phyloP scores from a whole-genome alignment of 2,329 filamentous ascomycete genomes.

The Alternaria panax region DNA sequence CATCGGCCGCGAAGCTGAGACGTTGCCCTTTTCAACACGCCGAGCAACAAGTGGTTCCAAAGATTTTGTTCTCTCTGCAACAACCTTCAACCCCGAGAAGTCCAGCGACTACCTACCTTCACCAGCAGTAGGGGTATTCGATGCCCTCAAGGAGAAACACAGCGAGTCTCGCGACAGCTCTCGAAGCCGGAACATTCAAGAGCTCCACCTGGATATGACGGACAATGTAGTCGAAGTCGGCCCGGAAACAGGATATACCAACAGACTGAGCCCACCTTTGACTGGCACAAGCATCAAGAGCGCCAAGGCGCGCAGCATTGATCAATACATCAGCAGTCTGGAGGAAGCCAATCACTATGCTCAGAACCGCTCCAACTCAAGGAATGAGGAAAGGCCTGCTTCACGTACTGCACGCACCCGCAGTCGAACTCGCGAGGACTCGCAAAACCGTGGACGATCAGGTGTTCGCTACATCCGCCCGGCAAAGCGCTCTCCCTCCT shows the following conservation, averaged over 20 bases:
- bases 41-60: conserved; percentile 64
- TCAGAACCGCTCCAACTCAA: conserved; percentile 48
- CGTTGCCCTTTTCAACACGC: conserved; percentile 46
- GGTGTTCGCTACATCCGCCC: conserved; percentile 73
- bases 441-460: conserved; percentile 74
- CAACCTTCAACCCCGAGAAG: conserved; percentile 44
- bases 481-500: conserved; percentile 86
- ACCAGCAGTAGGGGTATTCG: conserved; percentile 70
- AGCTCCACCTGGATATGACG: conserved; percentile 62
- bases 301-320: conserved; percentile 70
- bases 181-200: conserved; percentile 78
- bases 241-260: conserved; percentile 55
- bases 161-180: conserved; percentile 72
- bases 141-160: conserved; percentile 68
- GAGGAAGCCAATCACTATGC: conserved; percentile 74
- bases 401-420: conserved; percentile 58
- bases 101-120: conserved; percentile 64
- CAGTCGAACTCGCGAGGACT: conserved; percentile 62
- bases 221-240: conserved; percentile 51
- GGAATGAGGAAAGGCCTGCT: conserved; percentile 55
- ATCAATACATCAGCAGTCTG: conserved; percentile 86
- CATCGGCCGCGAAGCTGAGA: conserved; percentile 51
- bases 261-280: conserved; percentile 57
- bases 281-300: conserved; percentile 61
- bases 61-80: conserved; percentile 53